These are phyloP conservation scores for Emergomyces orientalis DNA, from an alignment of 2,329 filamentous ascomycete genomes.

Conservation along the genomic window DNA sequence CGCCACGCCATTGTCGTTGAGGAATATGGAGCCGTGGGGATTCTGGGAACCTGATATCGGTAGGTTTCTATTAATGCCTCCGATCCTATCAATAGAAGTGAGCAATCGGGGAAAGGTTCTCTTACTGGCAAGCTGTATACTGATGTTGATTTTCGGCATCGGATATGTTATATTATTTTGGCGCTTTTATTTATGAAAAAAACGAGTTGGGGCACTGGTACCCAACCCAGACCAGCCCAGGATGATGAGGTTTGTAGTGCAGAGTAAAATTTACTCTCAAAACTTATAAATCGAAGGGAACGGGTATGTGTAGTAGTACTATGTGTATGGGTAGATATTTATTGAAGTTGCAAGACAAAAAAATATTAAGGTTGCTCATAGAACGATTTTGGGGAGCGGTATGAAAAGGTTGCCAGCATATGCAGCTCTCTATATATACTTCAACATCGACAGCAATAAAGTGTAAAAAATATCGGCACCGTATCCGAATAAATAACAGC, in stretches of 20 bases:
- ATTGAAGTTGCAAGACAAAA: too few relatives aligned
- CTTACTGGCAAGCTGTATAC: not conserved
- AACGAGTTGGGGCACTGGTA: not conserved
- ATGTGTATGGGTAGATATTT: not conserved
- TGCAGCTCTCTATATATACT: too few relatives aligned
- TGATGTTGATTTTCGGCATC: not conserved
- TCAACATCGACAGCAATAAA: not conserved
- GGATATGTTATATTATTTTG: not conserved
- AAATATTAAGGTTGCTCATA: too few relatives aligned
- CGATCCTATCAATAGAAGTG: not conserved
- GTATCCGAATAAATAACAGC: not conserved
- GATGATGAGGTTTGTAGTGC: too few relatives aligned
- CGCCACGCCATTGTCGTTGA: constrained; percentile 6
- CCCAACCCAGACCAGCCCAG: too few relatives aligned
- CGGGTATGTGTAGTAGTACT: too few relatives aligned
- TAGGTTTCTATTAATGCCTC: not conserved
- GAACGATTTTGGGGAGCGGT: too few relatives aligned
- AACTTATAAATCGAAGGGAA: not conserved
- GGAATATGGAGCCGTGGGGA: not conserved
- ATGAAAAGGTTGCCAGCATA: too few relatives aligned
- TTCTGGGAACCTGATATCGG: not conserved
- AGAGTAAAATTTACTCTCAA: not conserved
- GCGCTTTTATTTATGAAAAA: not conserved
- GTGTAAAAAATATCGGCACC: not conserved
- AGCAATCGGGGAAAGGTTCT: not conserved